Conservation (phyloP, 805 yeast species). For the Lachancea nothofagi region DNA sequence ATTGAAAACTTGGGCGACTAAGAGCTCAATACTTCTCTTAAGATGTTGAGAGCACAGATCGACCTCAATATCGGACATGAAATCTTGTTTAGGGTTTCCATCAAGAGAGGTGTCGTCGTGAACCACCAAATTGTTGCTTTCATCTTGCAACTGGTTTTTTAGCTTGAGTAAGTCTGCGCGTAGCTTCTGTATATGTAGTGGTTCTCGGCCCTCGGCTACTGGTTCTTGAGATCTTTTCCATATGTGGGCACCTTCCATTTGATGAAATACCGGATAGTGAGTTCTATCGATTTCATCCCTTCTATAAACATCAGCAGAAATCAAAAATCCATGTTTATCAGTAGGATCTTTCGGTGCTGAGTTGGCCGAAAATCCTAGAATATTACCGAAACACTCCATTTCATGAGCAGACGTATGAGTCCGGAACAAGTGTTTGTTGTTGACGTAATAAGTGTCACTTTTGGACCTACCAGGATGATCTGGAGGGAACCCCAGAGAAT, state of each 20-base stretch:
- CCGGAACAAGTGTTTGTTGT: conserved; percentile 63
- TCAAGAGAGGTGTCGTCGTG: conserved; percentile 61
- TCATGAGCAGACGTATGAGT: conserved; percentile 99
- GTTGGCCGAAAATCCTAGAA: conserved; percentile 5
- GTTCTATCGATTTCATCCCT: conserved; percentile 93
- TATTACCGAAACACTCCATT: conserved; percentile 49
- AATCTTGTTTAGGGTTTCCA: conserved; percentile 74
- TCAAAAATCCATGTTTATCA: conserved; percentile 72
- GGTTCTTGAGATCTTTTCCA: conserved; percentile 52
- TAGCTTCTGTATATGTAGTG: conserved; percentile 39
- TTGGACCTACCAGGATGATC: conserved; percentile 93
- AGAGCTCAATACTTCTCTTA: conserved; percentile 76
- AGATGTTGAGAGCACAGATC: conserved; percentile 68
- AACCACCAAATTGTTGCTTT: conserved; percentile 53
- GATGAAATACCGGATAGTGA: conserved; percentile 96
- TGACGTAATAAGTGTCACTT: conserved; percentile 89
- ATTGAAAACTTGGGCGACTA: conserved; percentile 78
- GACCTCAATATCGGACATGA: conserved; percentile 66
- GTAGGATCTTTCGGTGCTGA: conserved; percentile 2
- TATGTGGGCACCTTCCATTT: conserved; percentile 90
- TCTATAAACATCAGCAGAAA: conserved; percentile 93
- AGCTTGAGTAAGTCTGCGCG: conserved; percentile 56
- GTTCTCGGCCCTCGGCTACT: conserved; percentile 19
- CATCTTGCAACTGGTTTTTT: conserved; percentile 40
- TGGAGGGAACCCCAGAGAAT: conserved; percentile 80